Conservation (phyloP, 495 filamentous ascomycete species). For the Poronia punctata region DNA sequence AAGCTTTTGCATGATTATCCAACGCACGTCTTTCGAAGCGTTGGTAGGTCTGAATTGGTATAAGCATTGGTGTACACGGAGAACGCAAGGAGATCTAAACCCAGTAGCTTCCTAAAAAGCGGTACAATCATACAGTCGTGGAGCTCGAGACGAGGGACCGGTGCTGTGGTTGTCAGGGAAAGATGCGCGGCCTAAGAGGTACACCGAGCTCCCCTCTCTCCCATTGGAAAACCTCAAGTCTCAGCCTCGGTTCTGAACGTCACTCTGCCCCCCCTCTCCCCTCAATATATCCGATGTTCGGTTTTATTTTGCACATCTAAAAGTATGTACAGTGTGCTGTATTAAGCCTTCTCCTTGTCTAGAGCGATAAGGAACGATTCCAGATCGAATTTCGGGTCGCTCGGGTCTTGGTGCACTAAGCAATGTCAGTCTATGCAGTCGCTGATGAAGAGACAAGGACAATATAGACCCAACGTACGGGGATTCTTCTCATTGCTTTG, state of each 20-base stretch:
- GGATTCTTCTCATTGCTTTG: conserved; percentile 43
- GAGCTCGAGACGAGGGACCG: conserved; percentile 8
- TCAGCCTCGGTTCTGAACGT: conserved; percentile 6
- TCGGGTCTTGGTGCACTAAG: conserved; percentile 75
- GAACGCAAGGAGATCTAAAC: conserved; percentile 39
- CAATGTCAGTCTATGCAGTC: conserved; percentile 11
- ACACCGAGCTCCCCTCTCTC: background rate
- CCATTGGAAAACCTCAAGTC: conserved; percentile 6
- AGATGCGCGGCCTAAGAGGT: conserved; percentile 4
- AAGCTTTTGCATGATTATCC: background rate
- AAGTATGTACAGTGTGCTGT: background rate
- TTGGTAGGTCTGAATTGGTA: conserved; percentile 9
- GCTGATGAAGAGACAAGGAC: background rate
- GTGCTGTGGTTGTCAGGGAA: conserved; percentile 10
- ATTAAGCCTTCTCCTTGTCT: conserved; percentile 39
- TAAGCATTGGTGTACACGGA: conserved; percentile 37
- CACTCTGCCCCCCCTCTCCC: conserved; percentile 7
- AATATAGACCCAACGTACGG: conserved; percentile 43
- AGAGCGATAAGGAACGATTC: conserved; percentile 72
- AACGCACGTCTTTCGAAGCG: background rate
- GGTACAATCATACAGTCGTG: conserved; percentile 32
- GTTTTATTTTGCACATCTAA: conserved; percentile 5
- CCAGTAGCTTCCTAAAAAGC: conserved; percentile 24
- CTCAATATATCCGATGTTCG: conserved; percentile 7
- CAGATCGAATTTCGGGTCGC: conserved; percentile 81